Conservation (phyloP, 495 filamentous ascomycete genomes). For the Podospora bellae-mahoneyi region DNA sequence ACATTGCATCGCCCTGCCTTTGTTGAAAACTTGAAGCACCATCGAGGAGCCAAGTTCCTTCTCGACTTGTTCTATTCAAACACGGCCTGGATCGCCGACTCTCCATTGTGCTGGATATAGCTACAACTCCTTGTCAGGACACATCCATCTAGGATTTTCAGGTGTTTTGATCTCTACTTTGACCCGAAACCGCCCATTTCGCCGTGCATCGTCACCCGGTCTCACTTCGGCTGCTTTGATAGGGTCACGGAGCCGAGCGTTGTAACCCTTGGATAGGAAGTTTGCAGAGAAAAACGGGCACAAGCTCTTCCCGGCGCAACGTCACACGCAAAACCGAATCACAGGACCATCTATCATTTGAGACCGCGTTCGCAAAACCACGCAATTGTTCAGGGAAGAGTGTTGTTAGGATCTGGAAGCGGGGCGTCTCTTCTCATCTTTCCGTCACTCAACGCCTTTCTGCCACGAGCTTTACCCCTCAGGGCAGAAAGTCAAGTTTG, state of each 20-base stretch:
- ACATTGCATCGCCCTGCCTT: not conserved
- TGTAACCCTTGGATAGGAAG: slow-evolving; percentile 12
- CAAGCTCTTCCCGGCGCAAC: slow-evolving; percentile 16
- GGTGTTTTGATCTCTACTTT: not conserved
- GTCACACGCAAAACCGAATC: slow-evolving; percentile 18
- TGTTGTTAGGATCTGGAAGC: not conserved
- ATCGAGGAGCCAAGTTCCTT: not conserved
- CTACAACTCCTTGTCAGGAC: slow-evolving; percentile 1
- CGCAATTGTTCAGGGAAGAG: not conserved
- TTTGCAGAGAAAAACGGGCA: slow-evolving; percentile 15
- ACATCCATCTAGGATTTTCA: not conserved
- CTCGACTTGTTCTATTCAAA: not conserved
- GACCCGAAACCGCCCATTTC: not conserved
- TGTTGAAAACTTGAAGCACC: not conserved
- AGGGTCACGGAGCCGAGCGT: slow-evolving; percentile 12
- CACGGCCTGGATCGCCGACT: slow-evolving; percentile 8
- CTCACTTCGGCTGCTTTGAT: slow-evolving; percentile 6
- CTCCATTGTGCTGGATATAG: not conserved
- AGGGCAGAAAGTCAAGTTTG: not conserved
- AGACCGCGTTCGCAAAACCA: not conserved
- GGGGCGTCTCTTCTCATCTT: slow-evolving; percentile 1
- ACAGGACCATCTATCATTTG: slow-evolving; percentile 10
- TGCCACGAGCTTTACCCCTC: not conserved
- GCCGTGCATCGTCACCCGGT: slow-evolving; percentile 8
- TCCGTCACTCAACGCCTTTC: not conserved